These are phyloP conservation scores for Chernovozyma sophiae-reginae DNA, from an alignment of 1,139 yeast species.

Conservation along the genomic window DNA sequence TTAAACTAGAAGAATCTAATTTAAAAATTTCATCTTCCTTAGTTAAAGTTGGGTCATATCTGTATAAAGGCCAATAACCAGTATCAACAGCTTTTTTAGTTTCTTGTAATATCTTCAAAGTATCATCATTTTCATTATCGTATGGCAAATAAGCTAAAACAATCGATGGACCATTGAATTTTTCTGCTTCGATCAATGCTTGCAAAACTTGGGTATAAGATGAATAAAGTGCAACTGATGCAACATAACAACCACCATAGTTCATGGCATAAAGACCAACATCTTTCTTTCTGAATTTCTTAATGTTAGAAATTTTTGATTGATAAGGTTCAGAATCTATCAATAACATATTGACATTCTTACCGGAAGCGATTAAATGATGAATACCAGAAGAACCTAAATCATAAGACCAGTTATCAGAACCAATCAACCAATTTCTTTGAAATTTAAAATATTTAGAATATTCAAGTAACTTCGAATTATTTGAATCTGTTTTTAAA, in stretches of 20 bases:
- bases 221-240: conserved; percentile 90
- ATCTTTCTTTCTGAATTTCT: conserved; percentile 73
- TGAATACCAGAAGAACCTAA: conserved; percentile 91
- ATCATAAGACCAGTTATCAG: conserved; percentile 95
- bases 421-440: conserved; percentile 83
- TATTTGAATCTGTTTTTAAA: conserved; percentile 33
- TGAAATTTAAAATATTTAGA: conserved; percentile 43
- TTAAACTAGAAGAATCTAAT: conserved; percentile 79
- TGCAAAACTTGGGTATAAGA: conserved; percentile 91
- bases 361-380: conserved; percentile 69
- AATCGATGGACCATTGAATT: conserved; percentile 84
- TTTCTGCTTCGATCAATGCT: conserved; percentile 84
- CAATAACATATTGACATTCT: conserved; percentile 78
- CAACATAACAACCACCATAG: conserved; percentile 85
- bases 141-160: conserved; percentile 89
- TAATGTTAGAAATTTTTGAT: conserved; percentile 24
- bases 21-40: conserved; percentile 56
- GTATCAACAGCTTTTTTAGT: conserved; percentile 88
- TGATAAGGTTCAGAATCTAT: conserved; percentile 89
- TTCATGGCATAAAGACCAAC: conserved; percentile 95
- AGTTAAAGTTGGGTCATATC: conserved; percentile 64
- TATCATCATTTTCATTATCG: conserved; percentile 58
- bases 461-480: conserved; percentile 43
- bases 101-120: conserved; percentile 74
- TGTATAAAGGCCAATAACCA: conserved; percentile 94